phyloP scores from a whole-genome alignment of 2,329 filamentous ascomycete species.

The Pseudogymnoascus pannorum region DNA sequence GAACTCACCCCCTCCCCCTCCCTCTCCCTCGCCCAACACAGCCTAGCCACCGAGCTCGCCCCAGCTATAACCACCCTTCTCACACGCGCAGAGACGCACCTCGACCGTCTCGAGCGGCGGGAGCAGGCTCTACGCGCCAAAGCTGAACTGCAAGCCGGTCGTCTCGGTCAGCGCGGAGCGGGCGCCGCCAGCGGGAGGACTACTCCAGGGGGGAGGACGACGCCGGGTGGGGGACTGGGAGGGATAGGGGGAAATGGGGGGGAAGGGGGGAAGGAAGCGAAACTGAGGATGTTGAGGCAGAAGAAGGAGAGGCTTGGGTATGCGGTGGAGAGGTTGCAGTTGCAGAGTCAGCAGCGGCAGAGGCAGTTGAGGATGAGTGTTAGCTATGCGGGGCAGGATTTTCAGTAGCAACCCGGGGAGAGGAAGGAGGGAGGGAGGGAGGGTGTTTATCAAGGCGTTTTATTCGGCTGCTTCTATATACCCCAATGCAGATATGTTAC shows the following conservation, averaged over 20 bases:
- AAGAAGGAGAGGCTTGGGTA: slow-evolving; percentile 67
- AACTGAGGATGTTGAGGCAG: slow-evolving; percentile 54
- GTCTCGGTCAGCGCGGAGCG: slow-evolving; percentile 45
- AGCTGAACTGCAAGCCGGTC: slow-evolving; percentile 58
- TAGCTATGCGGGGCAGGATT: slow-evolving; percentile 32
- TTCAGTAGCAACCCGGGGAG: not conserved
- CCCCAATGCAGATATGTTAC: not conserved
- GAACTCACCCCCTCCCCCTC: slow-evolving; percentile 63
- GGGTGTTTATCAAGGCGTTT: not conserved
- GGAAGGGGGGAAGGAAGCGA: slow-evolving; percentile 27
- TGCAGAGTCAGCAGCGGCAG: slow-evolving; percentile 62
- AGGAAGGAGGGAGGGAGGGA: not conserved
- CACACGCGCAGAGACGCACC: slow-evolving; percentile 52
- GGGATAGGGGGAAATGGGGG: slow-evolving; percentile 14
- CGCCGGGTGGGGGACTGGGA: slow-evolving; percentile 33
- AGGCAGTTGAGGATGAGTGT: slow-evolving; percentile 67
- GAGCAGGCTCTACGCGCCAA: slow-evolving; percentile 59
- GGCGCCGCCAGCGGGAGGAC: slow-evolving; percentile 22
- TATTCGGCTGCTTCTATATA: slow-evolving; percentile 12
- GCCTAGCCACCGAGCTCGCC: slow-evolving; percentile 61
- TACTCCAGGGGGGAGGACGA: slow-evolving; percentile 29
- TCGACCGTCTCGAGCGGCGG: slow-evolving; percentile 59
- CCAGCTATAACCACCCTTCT: slow-evolving; percentile 63
- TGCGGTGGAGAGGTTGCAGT: slow-evolving; percentile 58
- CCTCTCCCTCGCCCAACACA: slow-evolving; percentile 55